Evolutionary conservation across 2,329 filamentous ascomycete species (phyloP), one percentile per base, ranked within the genome.

Genomic region (Hymenoscyphus fraxineus): DNA sequence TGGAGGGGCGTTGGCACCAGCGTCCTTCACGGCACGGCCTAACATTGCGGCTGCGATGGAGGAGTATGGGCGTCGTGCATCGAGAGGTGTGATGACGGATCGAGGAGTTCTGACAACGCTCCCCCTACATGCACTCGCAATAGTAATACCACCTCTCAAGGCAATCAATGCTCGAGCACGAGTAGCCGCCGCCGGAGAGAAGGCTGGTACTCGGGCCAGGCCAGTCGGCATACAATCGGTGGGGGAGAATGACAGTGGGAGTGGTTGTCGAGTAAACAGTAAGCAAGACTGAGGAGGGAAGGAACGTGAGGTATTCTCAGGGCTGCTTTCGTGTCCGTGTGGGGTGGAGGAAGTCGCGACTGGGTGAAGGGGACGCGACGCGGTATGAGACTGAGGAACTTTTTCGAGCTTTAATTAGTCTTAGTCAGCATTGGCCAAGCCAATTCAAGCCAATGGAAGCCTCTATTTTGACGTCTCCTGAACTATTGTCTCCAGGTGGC

Each of bases 41-140:
- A 78, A 68, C 77, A 78, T 78, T 55, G 69, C 69, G 65, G 70
- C 71, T 63, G 69, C 71, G 61, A 74, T 74, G 27, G 73, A 73
- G 51, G 73, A 72, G 63, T 75, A 72, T 32, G 3, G 27, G 32
- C 31, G 44, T 66, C 61, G 63, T 66, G 67, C 67, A 74, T 73
- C 62, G 62, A 67, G 35, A 40, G 63, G 65, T 58, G 60, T 60
- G 13, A 62, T 56, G 41, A 62, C 64, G 62, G n/a, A 40, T 54
- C 60, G 57, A n/a, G 63, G 64, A 39, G 63, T 67, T 70, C 70
- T 74, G 19, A 19, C 47, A 12, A 13, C 12, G 44, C 19, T n/a
- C 9, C 22, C 13, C 6, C 6, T 10, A 35, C 35, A 35, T 35
- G 35, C 27, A 27, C 27, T 27, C 27, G 27, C 27, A n/a, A 51